These are phyloP conservation scores for Melanogaster broomeanus DNA, from an alignment of 768 basidiomycete species.

Conservation along the genomic window DNA sequence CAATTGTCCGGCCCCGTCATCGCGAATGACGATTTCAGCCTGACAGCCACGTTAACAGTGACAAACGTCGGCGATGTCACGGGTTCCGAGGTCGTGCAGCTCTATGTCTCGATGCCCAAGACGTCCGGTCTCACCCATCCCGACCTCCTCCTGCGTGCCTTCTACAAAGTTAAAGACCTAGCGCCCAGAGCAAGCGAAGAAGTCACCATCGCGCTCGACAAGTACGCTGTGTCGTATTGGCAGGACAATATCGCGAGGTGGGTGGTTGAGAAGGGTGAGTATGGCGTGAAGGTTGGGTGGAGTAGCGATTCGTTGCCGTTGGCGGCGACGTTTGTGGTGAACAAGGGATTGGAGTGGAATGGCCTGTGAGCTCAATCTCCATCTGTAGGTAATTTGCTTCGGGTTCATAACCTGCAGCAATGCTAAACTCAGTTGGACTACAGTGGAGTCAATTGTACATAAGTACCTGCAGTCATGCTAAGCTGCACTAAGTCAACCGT, in stretches of 20 bases:
- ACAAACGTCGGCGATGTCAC: slow-evolving; percentile 60
- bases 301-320: slow-evolving; percentile 40
- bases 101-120: slow-evolving; percentile 67
- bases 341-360: slow-evolving; percentile 65
- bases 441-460: no score
- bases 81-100: slow-evolving; percentile 71
- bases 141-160: slow-evolving; percentile 63
- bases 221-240: slow-evolving; percentile 71
- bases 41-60: slow-evolving; percentile 53
- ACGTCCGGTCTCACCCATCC: slow-evolving; percentile 55
- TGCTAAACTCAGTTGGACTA: no score
- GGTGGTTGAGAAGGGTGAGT: slow-evolving; percentile 52
- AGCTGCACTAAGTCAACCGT: no score
- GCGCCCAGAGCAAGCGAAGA: slow-evolving; percentile 41
- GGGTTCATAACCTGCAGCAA: no score
- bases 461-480: no score
- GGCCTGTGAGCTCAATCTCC: slow-evolving; percentile 55
- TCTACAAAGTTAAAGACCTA: slow-evolving; percentile 56
- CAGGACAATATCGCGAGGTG: slow-evolving; percentile 46
- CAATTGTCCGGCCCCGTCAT: slow-evolving; percentile 46
- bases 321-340: slow-evolving; percentile 29
- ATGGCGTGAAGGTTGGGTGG: slow-evolving; percentile 49
- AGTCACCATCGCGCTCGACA: slow-evolving; percentile 55
- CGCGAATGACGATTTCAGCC: slow-evolving; percentile 41
- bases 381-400: no score